A percentile compares a stretch with the other conserved stretches of the same genome.
Conservation (phyloP, 352 stramenopile species). For the Phytophthora litchii region DNA sequence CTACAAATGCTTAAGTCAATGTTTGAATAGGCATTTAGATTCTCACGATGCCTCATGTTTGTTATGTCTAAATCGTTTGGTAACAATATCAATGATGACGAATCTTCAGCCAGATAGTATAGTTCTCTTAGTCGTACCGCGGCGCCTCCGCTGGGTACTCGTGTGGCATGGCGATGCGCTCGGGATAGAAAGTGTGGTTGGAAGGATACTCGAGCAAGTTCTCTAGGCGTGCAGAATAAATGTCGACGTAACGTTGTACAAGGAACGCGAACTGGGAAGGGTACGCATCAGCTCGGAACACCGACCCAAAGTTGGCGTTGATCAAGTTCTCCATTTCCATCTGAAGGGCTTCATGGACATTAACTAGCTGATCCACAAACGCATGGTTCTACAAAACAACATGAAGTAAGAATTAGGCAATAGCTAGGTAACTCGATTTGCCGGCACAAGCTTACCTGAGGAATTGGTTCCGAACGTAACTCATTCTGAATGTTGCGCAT, state of each 20-base stretch:
- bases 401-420: slow-evolving; percentile 38
- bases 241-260: slow-evolving; percentile 87
- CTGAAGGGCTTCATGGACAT: slow-evolving; percentile 67
- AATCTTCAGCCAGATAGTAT: background rate
- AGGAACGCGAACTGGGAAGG: slow-evolving; percentile 88
- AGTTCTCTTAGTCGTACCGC: slow-evolving; percentile 4
- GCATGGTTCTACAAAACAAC: slow-evolving; percentile 49
- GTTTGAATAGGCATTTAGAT: no score
- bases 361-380: slow-evolving; percentile 66
- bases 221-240: slow-evolving; percentile 87
- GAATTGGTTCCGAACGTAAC: slow-evolving; percentile 42
- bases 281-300: slow-evolving; percentile 86
- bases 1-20: no score
- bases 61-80: background rate
- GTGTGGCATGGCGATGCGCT: slow-evolving; percentile 66
- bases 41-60: no score
- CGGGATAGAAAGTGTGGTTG: slow-evolving; percentile 87
- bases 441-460: slow-evolving; percentile 40
- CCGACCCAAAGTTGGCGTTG: slow-evolving; percentile 88
- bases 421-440: background rate
- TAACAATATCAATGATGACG: no score
- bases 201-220: slow-evolving; percentile 85
- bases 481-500: slow-evolving; percentile 74
- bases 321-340: slow-evolving; percentile 79
- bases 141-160: slow-evolving; percentile 35